Evolutionary conservation across 2,329 filamentous ascomycete species (phyloP).

Genomic region (Pezicula radicicola): DNA sequence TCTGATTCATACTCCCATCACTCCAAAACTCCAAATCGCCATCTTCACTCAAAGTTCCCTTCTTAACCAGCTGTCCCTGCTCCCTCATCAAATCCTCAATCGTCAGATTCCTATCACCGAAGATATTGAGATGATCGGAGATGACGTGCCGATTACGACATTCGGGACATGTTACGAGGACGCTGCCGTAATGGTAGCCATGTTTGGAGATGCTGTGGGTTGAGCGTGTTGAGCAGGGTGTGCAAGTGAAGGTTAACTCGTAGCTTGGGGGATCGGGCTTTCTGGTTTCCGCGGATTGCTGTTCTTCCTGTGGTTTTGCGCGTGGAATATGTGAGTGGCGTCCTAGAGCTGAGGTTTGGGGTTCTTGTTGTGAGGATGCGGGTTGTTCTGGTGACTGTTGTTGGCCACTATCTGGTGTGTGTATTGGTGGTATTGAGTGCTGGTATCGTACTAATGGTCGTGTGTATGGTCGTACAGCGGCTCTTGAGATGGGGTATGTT

Average conservation of each 20-base stretch:
- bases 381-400: not conserved
- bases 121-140: constrained; percentile 82
- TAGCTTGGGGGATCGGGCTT: constrained; percentile 59
- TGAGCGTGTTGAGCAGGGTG: constrained; percentile 77
- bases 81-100: constrained; percentile 76
- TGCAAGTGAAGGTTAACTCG: constrained; percentile 88
- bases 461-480: not conserved
- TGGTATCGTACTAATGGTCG: not conserved
- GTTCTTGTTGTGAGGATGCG: not conserved
- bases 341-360: not conserved
- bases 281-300: not conserved
- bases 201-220: constrained; percentile 87
- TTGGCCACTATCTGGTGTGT: not conserved
- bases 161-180: constrained; percentile 81
- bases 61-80: constrained; percentile 71
- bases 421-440: not conserved
- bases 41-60: constrained; percentile 67
- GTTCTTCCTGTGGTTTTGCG: no score
- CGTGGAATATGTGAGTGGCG: not conserved
- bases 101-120: constrained; percentile 67
- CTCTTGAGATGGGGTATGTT: not conserved
- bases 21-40: constrained; percentile 94
- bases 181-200: constrained; percentile 87
- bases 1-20: constrained; percentile 41
- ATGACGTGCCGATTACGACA: constrained; percentile 91